Conservation (phyloP, 2,329 filamentous ascomycete species). For the Neonectria faginata region DNA sequence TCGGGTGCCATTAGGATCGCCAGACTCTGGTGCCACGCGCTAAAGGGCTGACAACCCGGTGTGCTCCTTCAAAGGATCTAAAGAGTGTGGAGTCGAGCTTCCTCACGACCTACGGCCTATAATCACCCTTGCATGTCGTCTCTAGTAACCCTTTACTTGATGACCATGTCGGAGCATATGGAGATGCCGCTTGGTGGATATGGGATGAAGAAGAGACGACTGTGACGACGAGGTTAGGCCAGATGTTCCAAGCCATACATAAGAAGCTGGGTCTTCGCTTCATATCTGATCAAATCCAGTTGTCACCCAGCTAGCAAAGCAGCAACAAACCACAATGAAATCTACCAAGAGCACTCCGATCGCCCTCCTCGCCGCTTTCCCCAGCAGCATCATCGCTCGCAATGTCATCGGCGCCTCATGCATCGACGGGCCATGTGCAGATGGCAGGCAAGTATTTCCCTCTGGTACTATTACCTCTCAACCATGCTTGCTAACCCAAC, state of each 20-base stretch:
- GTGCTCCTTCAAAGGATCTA: neutral
- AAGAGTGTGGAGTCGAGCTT: neutral
- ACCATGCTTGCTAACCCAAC: neutral
- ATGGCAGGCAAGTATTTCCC: neutral
- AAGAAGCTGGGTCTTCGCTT: neutral
- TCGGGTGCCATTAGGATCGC: neutral
- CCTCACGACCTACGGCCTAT: too few species aligned
- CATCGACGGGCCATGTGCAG: constrained; percentile 7
- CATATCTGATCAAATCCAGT: neutral
- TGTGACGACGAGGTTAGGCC: neutral
- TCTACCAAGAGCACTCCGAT: neutral
- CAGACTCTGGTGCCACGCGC: too few species aligned
- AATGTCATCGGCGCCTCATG: constrained; percentile 5
- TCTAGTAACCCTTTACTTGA: neutral
- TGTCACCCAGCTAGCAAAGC: neutral
- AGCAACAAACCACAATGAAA: neutral
- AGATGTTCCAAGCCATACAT: neutral
- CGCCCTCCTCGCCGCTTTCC: constrained; percentile 2
- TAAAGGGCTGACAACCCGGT: neutral
- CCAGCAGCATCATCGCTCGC: neutral
- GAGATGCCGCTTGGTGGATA: neutral
- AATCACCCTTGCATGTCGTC: neutral
- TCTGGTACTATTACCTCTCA: too few species aligned
- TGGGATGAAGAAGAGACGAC: neutral
- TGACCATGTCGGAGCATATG: neutral